These are phyloP conservation scores for Aegilops tauschii DNA, from an alignment of 176 grass and related monocot genomes.

Conservation along the genomic window DNA sequence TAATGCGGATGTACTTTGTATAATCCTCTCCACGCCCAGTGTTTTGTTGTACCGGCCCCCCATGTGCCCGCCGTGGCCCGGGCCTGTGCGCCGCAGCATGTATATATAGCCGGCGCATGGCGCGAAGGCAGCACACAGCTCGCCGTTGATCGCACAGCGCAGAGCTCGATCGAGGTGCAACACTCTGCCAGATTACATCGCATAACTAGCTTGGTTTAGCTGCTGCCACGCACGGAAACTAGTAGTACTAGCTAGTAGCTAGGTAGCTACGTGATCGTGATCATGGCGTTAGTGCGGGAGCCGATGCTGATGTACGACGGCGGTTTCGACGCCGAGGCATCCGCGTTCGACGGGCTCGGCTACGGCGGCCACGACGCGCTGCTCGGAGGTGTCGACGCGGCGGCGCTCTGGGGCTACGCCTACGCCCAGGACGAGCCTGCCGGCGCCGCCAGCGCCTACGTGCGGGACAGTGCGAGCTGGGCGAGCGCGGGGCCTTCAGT, in stretches of 20 bases:
- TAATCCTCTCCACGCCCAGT: neutral
- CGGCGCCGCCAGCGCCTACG: neutral
- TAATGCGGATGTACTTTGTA: neutral
- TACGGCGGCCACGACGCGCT: neutral
- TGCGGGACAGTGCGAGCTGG: neutral
- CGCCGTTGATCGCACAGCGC: neutral
- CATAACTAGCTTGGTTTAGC: too few relatives aligned
- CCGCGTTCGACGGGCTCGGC: constrained; percentile 25
- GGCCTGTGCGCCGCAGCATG: neutral
- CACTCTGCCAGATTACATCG: too few relatives aligned
- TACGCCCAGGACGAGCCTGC: neutral
- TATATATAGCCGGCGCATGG: constrained; percentile 30
- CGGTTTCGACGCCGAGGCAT: constrained; percentile 12
- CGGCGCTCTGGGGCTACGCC: neutral
- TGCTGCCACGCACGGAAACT: too few relatives aligned
- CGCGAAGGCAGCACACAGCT: neutral
- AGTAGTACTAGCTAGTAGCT: neutral
- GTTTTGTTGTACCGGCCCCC: neutral
- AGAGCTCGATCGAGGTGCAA: too few relatives aligned
- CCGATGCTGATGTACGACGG: constrained; percentile 6
- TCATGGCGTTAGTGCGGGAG: constrained; percentile 49
- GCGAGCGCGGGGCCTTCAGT: constrained; percentile 34
- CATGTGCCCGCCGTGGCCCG: constrained; percentile 15
- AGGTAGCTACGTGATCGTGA: neutral
- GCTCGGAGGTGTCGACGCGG: constrained; percentile 2